Evolutionary conservation across 2,329 filamentous ascomycete species (phyloP).

Genomic region (Aspergillus unguis): DNA sequence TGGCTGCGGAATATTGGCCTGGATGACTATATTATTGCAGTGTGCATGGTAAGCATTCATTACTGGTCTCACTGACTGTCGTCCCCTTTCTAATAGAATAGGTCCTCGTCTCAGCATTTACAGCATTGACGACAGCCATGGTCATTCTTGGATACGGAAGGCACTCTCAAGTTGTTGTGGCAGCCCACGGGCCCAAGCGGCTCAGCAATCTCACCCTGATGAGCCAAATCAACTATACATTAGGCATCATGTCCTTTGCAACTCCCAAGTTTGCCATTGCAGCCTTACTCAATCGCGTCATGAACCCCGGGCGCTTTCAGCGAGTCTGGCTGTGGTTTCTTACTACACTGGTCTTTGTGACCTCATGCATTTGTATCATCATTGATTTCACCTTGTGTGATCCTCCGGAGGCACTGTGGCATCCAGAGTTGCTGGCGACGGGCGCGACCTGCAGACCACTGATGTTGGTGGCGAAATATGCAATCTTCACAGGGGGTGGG

Average conservation of each 20-base stretch:
- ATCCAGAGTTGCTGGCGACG: conserved; percentile 15
- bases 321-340: conserved; percentile 28
- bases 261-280: conserved; percentile 30
- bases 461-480: conserved; percentile 40
- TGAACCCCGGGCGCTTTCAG: conserved; percentile 23
- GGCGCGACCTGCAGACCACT: conserved; percentile 36
- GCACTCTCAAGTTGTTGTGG: conserved; percentile 35
- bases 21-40: conserved; percentile 39
- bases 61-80: too few species aligned
- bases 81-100: background rate
- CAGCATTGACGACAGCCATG: conserved; percentile 32
- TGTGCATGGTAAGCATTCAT: conserved; percentile 26
- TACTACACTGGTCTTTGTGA: conserved; percentile 27
- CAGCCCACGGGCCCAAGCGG: conserved; percentile 13
- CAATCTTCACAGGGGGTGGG: conserved; percentile 40
- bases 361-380: conserved; percentile 37
- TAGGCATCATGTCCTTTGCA: conserved; percentile 29
- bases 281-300: conserved; percentile 24
- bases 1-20: conserved; percentile 32
- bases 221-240: conserved; percentile 25
- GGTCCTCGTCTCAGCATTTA: conserved; percentile 13
- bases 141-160: conserved; percentile 40
- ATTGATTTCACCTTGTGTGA: conserved; percentile 45
- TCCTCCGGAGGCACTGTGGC: conserved; percentile 42
- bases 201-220: conserved; percentile 10